phyloP scores from a whole-genome alignment of 2,329 filamentous ascomycete genomes.

The Arachnopeziza araneosa region DNA sequence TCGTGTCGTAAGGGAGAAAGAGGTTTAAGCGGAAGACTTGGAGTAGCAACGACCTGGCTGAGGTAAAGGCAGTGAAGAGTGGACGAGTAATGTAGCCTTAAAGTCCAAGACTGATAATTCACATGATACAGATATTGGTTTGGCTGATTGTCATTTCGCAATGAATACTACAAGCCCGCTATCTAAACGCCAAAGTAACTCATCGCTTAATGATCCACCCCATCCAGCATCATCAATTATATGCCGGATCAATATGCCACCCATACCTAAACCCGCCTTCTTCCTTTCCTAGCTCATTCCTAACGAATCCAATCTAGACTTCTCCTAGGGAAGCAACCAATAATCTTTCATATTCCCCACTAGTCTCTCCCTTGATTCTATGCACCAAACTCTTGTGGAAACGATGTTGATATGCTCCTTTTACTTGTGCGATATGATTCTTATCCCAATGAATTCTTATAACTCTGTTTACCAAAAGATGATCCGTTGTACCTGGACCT shows the following conservation, averaged over 20 bases:
- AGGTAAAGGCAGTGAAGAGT: no score
- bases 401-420: slow-evolving; percentile 67
- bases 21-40: no score
- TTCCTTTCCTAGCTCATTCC: no score
- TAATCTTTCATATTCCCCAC: slow-evolving; percentile 72
- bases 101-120: neutral
- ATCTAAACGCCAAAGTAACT: neutral
- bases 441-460: slow-evolving; percentile 81
- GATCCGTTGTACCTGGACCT: slow-evolving; percentile 81
- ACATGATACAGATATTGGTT: neutral
- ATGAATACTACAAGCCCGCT: neutral
- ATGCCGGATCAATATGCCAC: no score
- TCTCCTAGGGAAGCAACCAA: slow-evolving; percentile 52
- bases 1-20: no score
- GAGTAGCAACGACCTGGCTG: no score
- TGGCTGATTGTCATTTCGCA: neutral
- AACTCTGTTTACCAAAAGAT: slow-evolving; percentile 69
- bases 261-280: no score
- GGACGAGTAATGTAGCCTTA: no score
- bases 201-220: neutral
- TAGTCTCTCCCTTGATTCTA: slow-evolving; percentile 76
- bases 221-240: no score
- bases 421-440: slow-evolving; percentile 68
- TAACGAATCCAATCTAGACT: neutral
- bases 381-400: slow-evolving; percentile 62